Conservation (phyloP, 345 rosid species). For the Eucalyptus sp. region DNA sequence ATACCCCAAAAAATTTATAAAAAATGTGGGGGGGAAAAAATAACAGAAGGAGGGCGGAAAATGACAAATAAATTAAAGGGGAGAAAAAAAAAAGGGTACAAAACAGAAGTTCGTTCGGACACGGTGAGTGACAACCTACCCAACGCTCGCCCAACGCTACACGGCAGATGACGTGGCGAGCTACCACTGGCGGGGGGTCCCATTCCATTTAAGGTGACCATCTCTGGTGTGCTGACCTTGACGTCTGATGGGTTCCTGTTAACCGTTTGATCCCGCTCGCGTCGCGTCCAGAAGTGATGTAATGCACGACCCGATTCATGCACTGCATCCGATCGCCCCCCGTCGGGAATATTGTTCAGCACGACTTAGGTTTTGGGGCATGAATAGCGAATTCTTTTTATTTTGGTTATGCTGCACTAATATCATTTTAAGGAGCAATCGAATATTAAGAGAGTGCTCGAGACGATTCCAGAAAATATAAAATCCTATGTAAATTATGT, state of each 20-base stretch:
- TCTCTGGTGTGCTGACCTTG: neutral
- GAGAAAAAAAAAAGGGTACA: neutral
- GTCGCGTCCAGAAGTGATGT: neutral
- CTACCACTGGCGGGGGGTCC: neutral
- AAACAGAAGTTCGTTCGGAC: neutral
- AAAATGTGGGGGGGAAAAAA: neutral
- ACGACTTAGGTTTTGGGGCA: neutral
- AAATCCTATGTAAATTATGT: neutral
- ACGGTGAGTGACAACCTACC: neutral
- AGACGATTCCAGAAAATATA: neutral
- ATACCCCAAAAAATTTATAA: neutral
- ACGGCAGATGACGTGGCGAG: neutral
- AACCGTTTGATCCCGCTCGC: conserved; percentile 18
- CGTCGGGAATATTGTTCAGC: neutral
- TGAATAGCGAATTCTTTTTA: neutral
- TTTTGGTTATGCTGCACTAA: neutral
- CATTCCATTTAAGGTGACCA: neutral
- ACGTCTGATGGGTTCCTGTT: neutral
- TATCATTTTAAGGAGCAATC: neutral
- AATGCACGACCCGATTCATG: neutral
- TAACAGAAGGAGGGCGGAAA: neutral
- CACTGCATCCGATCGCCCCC: neutral
- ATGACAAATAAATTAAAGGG: neutral
- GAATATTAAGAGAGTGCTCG: neutral
- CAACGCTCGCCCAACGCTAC: neutral